Conservation (phyloP, 352 stramenopile genomes). For the Globisporangium acanthophoron region DNA sequence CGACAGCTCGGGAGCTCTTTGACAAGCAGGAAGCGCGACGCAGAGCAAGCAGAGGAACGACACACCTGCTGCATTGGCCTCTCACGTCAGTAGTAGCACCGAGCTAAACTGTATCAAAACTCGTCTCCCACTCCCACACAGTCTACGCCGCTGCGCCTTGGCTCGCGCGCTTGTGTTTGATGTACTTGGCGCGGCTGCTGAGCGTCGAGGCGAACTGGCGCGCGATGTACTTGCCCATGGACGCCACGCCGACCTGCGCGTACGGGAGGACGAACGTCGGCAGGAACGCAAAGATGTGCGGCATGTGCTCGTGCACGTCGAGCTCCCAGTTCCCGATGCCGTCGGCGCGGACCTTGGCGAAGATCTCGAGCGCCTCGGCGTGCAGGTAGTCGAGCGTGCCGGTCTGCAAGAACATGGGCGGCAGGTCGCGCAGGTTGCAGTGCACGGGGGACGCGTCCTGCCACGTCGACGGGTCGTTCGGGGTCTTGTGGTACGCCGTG, state of each 20-base stretch:
- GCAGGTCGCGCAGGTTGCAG: constrained; percentile 32
- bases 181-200: not conserved
- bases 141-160: not conserved
- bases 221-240: constrained; percentile 1
- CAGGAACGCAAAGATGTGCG: constrained; percentile 37
- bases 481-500: constrained; percentile 18
- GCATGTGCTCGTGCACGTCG: constrained; percentile 30
- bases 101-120: not conserved
- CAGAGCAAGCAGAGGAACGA: no score
- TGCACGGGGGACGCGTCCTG: constrained; percentile 32
- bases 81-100: no score
- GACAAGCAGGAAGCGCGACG: no score
- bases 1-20: not conserved
- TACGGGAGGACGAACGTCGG: constrained; percentile 34
- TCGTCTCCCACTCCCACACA: not conserved
- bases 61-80: no score
- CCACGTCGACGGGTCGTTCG: constrained; percentile 26
- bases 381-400: constrained; percentile 34
- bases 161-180: not conserved
- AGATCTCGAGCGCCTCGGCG: constrained; percentile 25
- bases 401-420: constrained; percentile 40
- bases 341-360: constrained; percentile 28
- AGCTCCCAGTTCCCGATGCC: constrained; percentile 36
- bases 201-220: constrained; percentile 32
- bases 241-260: constrained; percentile 18